Conservation (phyloP, 345 rosid genomes). For the Eucalyptus grandis region DNA sequence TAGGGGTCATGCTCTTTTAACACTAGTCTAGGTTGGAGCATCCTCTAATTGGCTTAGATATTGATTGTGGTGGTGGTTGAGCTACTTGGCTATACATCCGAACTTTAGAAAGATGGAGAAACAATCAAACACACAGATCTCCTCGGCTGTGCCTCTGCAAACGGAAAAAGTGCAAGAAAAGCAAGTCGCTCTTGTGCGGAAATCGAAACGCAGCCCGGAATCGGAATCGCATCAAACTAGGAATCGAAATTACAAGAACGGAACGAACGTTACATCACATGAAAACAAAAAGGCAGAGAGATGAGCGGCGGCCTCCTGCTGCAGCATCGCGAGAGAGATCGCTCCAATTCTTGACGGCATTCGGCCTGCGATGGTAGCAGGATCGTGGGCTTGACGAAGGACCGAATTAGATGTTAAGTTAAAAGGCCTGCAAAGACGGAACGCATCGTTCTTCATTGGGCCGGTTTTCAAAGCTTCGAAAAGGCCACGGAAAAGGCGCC, state of each 20-base stretch:
- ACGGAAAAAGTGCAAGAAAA: background rate
- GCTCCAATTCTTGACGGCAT: background rate
- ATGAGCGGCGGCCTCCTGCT: background rate
- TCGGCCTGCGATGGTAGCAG: background rate
- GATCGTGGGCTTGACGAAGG: background rate
- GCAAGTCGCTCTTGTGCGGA: background rate
- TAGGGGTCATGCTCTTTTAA: rapidly evolving
- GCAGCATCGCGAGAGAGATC: background rate
- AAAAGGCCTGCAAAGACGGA: background rate
- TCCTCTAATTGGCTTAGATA: background rate
- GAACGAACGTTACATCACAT: background rate
- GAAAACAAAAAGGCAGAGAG: background rate
- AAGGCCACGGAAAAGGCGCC: background rate
- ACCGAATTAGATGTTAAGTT: background rate
- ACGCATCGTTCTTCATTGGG: background rate
- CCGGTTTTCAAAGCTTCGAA: background rate
- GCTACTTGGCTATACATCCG: background rate
- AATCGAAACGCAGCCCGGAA: background rate
- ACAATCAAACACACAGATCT: background rate
- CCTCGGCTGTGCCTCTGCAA: rapidly evolving
- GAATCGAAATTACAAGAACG: background rate
- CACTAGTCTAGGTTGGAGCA: background rate
- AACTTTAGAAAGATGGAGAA: rapidly evolving
- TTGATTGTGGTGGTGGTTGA: background rate
- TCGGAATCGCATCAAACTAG: background rate